Conservation (phyloP, 148 eudicot species). For the Diospyros kaki region DNA sequence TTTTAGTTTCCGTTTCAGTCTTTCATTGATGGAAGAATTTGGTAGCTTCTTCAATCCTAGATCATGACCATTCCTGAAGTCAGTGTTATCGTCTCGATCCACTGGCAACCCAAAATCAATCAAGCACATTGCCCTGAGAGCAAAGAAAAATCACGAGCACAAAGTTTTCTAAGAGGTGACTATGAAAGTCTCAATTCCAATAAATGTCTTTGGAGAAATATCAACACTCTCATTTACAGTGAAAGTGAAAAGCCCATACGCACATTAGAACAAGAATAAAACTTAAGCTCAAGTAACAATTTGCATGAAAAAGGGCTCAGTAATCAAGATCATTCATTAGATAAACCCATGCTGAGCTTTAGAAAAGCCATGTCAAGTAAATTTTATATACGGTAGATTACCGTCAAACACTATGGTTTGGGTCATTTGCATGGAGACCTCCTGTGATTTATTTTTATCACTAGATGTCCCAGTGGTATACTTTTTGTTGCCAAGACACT, state of each 20-base stretch:
- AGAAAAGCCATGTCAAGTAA: neutral
- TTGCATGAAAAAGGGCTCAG: neutral
- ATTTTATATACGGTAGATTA: neutral
- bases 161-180: too few species aligned
- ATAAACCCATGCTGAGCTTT: neutral
- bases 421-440: neutral
- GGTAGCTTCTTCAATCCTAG: constrained; percentile 31
- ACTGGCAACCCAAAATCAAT: constrained; percentile 79
- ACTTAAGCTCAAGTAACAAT: neutral
- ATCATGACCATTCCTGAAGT: constrained; percentile 31
- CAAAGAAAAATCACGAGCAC: neutral
- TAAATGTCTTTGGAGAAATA: too few species aligned
- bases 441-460: too few species aligned
- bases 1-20: constrained; percentile 48
- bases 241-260: neutral
- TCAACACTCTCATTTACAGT: too few species aligned
- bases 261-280: neutral
- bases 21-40: constrained; percentile 31
- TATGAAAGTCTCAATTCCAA: too few species aligned
- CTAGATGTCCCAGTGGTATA: too few species aligned
- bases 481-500: too few species aligned
- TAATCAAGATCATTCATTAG: neutral
- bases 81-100: constrained; percentile 38
- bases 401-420: neutral
- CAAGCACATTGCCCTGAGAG: constrained; percentile 80